Conservation (phyloP, 345 rosid genomes). For the Arabidopsis suecica region DNA sequence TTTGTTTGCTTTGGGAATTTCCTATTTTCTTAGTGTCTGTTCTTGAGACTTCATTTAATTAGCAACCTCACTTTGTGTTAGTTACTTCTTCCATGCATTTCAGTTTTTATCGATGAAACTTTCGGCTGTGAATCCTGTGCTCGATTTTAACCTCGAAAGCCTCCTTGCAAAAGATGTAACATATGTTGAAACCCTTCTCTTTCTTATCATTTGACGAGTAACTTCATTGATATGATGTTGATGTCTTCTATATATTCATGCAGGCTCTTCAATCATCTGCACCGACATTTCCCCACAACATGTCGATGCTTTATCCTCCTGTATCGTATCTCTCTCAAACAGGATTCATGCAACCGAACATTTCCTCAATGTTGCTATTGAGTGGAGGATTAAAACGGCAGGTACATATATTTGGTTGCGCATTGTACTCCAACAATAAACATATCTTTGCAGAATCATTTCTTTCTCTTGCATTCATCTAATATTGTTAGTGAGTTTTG, state of each 20-base stretch:
- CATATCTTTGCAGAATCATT: slow-evolving; percentile 1
- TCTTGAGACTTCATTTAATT: neutral
- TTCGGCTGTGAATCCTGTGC: slow-evolving; percentile 77
- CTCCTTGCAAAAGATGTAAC: slow-evolving; percentile 84
- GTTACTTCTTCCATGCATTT: slow-evolving; percentile 1
- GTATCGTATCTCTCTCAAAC: slow-evolving; percentile 44
- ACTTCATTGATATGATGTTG: neutral
- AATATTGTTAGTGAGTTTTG: slow-evolving; percentile 7
- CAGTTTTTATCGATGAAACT: slow-evolving; percentile 96
- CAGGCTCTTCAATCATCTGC: slow-evolving; percentile 68
- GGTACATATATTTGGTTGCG: slow-evolving; percentile 52
- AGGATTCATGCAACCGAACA: slow-evolving; percentile 54
- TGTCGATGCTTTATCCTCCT: slow-evolving; percentile 67
- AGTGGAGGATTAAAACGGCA: slow-evolving; percentile 62
- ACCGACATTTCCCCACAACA: slow-evolving; percentile 57
- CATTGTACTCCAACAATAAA: neutral
- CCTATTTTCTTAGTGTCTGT: neutral
- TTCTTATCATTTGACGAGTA: neutral
- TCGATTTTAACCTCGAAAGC: slow-evolving; percentile 74
- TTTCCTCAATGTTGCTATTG: slow-evolving; percentile 54
- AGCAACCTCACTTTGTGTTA: neutral
- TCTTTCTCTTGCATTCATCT: slow-evolving; percentile 24
- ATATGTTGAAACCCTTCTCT: slow-evolving; percentile 16
- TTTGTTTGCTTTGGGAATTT: neutral
- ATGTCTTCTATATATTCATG: neutral